phyloP scores from a whole-genome alignment of 2,329 filamentous ascomycete genomes.

The Rachicladosporium sp. region DNA sequence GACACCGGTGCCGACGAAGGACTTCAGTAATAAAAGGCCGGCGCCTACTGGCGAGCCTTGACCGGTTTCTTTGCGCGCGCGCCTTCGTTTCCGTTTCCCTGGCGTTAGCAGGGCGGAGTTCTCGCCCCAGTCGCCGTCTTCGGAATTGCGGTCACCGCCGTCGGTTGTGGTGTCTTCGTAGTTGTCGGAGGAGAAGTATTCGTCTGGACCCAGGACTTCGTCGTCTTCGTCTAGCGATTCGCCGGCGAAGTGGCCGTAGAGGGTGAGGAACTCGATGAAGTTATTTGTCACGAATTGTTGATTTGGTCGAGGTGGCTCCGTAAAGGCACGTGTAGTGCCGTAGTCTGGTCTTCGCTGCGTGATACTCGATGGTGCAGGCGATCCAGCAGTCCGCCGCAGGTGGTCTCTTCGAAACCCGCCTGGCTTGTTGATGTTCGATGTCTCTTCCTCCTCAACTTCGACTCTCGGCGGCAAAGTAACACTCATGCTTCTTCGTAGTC shows the following conservation, averaged over 20 bases:
- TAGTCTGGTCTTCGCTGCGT: conserved; percentile 23
- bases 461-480: conserved; percentile 64
- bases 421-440: conserved; percentile 81
- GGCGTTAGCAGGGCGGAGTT: conserved; percentile 67
- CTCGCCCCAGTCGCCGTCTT: conserved; percentile 62
- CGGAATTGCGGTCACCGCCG: conserved; percentile 37
- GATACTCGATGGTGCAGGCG: conserved; percentile 35
- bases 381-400: conserved; percentile 59
- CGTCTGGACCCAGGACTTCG: conserved; percentile 71
- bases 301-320: conserved; percentile 11
- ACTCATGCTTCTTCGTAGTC: conserved; percentile 71
- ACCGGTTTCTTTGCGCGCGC: conserved; percentile 63
- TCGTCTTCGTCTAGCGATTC: conserved; percentile 96
- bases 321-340: conserved; percentile 11
- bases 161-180: conserved; percentile 41
- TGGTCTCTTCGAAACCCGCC: conserved; percentile 90
- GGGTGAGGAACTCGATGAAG: conserved; percentile 87
- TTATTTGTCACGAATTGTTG: conserved; percentile 67
- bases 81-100: conserved; percentile 57
- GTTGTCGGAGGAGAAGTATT: conserved; percentile 77
- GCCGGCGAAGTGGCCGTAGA: conserved; percentile 96
- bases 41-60: conserved; percentile 70
- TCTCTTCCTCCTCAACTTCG: conserved; percentile 65
- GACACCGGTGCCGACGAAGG: conserved; percentile 93
- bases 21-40: conserved; percentile 79